Percentiles rank a stretch among this genome's conserved stretches.
Evolutionary conservation across 306 rosid species (phyloP).

Genomic region (Ziziphus jujuba): DNA sequence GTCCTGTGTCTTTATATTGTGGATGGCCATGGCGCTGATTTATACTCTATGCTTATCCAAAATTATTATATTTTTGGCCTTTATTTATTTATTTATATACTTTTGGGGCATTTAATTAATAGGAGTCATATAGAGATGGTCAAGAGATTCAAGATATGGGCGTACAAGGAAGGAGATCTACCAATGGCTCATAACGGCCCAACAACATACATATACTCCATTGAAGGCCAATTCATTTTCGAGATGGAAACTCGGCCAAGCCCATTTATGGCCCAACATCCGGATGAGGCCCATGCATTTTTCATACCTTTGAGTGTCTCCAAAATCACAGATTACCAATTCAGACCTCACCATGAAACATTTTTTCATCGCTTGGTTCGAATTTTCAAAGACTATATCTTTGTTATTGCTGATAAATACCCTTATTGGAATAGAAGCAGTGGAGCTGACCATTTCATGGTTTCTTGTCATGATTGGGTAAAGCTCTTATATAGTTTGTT

Average conservation of each 20-base stretch:
- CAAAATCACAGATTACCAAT: constrained; percentile 37
- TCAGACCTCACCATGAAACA: constrained; percentile 9
- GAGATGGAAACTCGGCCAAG: constrained; percentile 45
- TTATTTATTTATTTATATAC: too few species aligned
- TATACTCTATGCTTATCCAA: too few species aligned
- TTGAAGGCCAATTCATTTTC: constrained; percentile 70
- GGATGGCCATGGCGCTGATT: too few species aligned
- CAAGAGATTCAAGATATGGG: constrained; percentile 63
- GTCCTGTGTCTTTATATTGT: too few species aligned
- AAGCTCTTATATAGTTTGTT: not conserved
- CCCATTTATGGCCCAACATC: constrained; percentile 39
- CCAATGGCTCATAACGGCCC: constrained; percentile 61
- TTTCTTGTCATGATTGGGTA: constrained; percentile 79
- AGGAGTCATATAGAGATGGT: constrained; percentile 72
- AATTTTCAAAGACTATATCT: constrained; percentile 19
- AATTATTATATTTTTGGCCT: too few species aligned
- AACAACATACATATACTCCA: constrained; percentile 56
- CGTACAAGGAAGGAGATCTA: constrained; percentile 52
- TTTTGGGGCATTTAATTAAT: constrained; percentile 11
- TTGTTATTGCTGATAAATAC: constrained; percentile 17
- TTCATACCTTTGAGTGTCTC: constrained; percentile 55
- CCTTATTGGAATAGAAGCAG: constrained; percentile 57
- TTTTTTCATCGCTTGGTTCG: constrained; percentile 15
- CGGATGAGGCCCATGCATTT: constrained; percentile 52
- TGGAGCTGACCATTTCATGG: constrained; percentile 62